Conservation (phyloP, 805 yeast species). For the Wickerhamiella lipophila region DNA sequence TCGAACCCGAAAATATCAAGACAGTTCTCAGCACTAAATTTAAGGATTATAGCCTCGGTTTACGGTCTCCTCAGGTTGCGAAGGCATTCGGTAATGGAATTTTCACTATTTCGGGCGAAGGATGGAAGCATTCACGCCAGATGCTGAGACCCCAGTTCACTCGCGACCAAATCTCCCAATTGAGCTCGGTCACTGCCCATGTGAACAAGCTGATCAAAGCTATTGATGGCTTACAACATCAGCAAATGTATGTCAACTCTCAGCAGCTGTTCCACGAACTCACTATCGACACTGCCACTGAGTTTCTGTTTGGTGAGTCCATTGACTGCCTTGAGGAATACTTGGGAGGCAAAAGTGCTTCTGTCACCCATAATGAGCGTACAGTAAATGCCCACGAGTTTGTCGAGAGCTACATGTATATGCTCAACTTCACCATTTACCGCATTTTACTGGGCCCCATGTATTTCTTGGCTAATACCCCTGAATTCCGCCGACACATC, state of each 20-base stretch:
- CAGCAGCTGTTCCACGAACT: constrained; percentile 25
- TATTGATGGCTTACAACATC: constrained; percentile 3
- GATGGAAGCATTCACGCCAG: constrained; percentile 28
- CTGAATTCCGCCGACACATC: constrained; percentile 27
- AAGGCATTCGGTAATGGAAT: constrained; percentile 26
- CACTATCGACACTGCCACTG: constrained; percentile 29
- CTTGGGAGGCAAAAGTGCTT: constrained; percentile 2
- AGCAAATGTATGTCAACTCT: constrained; percentile 19
- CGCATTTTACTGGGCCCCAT: constrained; percentile 20
- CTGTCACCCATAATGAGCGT: constrained; percentile 13
- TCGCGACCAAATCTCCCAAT: constrained; percentile 14
- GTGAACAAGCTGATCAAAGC: constrained; percentile 15
- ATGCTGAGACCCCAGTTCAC: constrained; percentile 25
- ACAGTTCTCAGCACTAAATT: constrained; percentile 26
- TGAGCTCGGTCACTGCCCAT: constrained; percentile 16
- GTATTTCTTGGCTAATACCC: constrained; percentile 17
- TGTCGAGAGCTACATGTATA: constrained; percentile 20
- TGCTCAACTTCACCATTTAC: constrained; percentile 16
- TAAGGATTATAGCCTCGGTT: constrained; percentile 25
- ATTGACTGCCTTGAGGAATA: constrained; percentile 19
- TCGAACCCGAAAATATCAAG: constrained; percentile 27
- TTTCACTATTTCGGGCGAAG: constrained; percentile 27
- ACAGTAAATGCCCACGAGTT: constrained; percentile 17
- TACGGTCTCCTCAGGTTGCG: constrained; percentile 21
- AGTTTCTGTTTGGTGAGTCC: constrained; percentile 28